These are phyloP conservation scores for Amanita phalloides DNA, from an alignment of 768 basidiomycete species.

Conservation along the genomic window DNA sequence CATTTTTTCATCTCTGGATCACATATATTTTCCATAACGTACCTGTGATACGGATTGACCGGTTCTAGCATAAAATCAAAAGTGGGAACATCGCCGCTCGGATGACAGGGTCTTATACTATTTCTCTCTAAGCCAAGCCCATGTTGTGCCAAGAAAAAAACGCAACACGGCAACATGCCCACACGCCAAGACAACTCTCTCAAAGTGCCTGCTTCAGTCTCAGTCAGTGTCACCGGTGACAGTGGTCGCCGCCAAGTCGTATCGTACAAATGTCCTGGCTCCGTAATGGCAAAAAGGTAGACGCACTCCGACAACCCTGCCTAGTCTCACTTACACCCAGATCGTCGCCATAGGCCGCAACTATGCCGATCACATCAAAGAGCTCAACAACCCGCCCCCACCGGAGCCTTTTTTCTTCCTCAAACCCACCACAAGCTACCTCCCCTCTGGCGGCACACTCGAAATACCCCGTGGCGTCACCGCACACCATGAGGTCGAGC, in stretches of 20 bases:
- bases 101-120: too few species aligned
- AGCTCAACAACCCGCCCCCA: conserved; percentile 80
- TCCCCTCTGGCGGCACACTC: conserved; percentile 64
- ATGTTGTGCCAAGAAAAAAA: not conserved
- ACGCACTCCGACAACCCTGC: not conserved
- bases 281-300: conserved; percentile 3
- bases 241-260: too few species aligned
- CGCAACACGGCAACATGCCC: not conserved
- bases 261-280: too few species aligned
- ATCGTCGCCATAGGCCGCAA: conserved; percentile 96
- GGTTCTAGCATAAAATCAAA: too few species aligned
- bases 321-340: conserved; percentile 21
- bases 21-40: too few species aligned
- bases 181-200: too few species aligned
- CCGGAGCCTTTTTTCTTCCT: conserved; percentile 97
- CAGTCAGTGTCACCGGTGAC: too few species aligned
- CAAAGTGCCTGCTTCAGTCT: too few species aligned
- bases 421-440: conserved; percentile 89
- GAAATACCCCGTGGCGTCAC: conserved; percentile 80
- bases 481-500: conserved; percentile 95
- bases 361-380: conserved; percentile 86
- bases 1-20: too few species aligned
- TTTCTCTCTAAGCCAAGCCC: not conserved
- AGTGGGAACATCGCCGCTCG: too few species aligned
- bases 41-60: too few species aligned